Base-by-base conservation (phyloP, 2,329 filamentous ascomycete species). In the Zasmidium cellare region DNA sequence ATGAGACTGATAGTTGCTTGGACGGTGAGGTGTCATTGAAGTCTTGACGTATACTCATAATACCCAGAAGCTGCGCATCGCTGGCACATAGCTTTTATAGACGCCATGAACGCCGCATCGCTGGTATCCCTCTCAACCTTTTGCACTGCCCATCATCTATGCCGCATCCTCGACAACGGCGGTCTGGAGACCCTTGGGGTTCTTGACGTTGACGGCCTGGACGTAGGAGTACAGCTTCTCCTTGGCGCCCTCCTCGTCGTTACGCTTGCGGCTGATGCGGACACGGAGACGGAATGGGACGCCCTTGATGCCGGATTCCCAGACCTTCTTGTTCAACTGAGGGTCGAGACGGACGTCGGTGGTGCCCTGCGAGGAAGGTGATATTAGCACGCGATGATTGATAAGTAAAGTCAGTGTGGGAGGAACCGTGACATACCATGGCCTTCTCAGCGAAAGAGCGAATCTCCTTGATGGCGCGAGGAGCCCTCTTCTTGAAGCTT, bases 251-350 rank as follows among this genome's bases (percentile, higher is more conserved):
- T 99, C 94, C 86, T 97, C 94, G 81, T 99, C 94, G 84, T 99
- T 99, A 87, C 94, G 91, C 88, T 96, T 96, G 82, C 94, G 91
- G 77, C 92, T 96, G 83, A 99, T 97, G 83, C 96, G 92, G 77
- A 99, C 88, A 76, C 94, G 93, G 74, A 99, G 86, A 81, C 96
- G 89, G 90, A 89, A 97, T 71, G 93, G 91, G 71, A 97, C 92
- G 76, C 94, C 96, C 90, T 97, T 99, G 85, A 99, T 88, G 80
- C 94, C 94, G 77, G 89, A 85, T 84, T 99, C 94, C 94, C 94
- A 99, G 79, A 99, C 93, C 87, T 99, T 97, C 91, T 99, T 99
- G 90, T 99, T 99, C 76, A 99, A 84, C 84, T 94, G 90, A 76
- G 94, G 94, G 87, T 99, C 94, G 77, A 99, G 83, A 74, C 94